These are phyloP conservation scores for Cyclotella baltica DNA, from an alignment of 108 stramenopile species.

Conservation along the genomic window DNA sequence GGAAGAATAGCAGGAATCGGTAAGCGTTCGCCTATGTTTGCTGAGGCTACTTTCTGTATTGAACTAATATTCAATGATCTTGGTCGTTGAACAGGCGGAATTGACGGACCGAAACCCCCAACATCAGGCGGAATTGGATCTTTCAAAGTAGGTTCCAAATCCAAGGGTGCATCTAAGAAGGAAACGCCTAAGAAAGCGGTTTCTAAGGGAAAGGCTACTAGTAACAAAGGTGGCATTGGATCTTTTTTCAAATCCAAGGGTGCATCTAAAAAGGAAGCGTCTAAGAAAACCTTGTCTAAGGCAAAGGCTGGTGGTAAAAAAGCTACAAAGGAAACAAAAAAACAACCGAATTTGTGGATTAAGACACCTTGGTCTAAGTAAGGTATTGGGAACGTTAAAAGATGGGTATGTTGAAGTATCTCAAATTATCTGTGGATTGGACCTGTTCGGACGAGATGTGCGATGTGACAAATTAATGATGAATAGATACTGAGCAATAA, in stretches of 20 bases:
- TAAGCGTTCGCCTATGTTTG: not conserved
- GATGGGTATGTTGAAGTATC: too few species aligned
- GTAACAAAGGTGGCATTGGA: conserved; percentile 11
- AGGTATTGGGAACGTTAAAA: conserved; percentile 2
- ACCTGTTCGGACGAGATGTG: too few species aligned
- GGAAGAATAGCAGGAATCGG: conserved; percentile 21
- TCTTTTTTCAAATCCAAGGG: conserved; percentile 8
- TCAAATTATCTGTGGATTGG: too few species aligned
- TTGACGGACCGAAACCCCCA: conserved; percentile 11
- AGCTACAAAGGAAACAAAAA: conserved; percentile 1
- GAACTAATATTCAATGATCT: too few species aligned
- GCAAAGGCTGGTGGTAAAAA: conserved; percentile 1
- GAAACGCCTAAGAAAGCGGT: not conserved
- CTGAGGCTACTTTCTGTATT: too few species aligned
- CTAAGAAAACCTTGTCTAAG: not conserved
- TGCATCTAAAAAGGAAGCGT: conserved; percentile 1
- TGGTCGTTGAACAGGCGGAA: too few species aligned
- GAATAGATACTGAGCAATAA: too few species aligned
- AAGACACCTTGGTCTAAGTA: conserved; percentile 21
- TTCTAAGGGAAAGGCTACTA: conserved; percentile 9
- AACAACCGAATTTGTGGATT: conserved; percentile 3
- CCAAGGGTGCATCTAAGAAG: conserved; percentile 7
- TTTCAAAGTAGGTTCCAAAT: conserved; percentile 15
- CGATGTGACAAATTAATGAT: too few species aligned
- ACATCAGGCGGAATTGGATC: conserved; percentile 16